A percentile compares a stretch with the other conserved stretches of the same genome.
phyloP scores from a whole-genome alignment of 2,329 filamentous ascomycete species.

The Microsporum ferrugineum region DNA sequence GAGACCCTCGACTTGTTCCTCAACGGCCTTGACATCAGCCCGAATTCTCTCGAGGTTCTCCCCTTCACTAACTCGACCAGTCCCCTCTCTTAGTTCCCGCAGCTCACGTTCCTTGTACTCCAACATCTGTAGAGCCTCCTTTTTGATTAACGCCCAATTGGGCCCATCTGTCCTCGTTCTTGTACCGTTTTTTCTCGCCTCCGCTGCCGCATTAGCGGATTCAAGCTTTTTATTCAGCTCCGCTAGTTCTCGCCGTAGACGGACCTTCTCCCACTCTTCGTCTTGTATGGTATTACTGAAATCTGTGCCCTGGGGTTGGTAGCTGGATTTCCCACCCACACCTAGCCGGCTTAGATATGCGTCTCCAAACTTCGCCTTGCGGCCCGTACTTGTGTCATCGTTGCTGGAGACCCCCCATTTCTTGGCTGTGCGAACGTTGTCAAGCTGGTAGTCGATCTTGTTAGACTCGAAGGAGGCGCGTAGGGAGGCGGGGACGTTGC shows the following conservation, averaged over 20 bases:
- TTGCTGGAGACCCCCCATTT: constrained; percentile 57
- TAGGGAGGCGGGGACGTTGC: constrained; percentile 81
- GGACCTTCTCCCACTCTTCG: constrained; percentile 92
- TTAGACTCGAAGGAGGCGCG: constrained; percentile 87
- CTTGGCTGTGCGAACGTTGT: constrained; percentile 58
- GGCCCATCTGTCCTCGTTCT: constrained; percentile 49
- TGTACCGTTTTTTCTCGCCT: constrained; percentile 44
- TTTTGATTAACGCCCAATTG: constrained; percentile 83
- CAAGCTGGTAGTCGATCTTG: constrained; percentile 90
- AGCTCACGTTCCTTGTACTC: constrained; percentile 81
- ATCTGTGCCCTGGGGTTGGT: constrained; percentile 77
- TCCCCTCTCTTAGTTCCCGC: constrained; percentile 58
- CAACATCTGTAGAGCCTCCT: constrained; percentile 83
- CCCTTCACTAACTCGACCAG: constrained; percentile 47
- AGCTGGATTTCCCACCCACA: constrained; percentile 59
- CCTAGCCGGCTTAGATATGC: constrained; percentile 88
- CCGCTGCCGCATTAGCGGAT: constrained; percentile 63
- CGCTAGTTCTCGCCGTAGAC: constrained; percentile 79
- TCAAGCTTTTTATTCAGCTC: constrained; percentile 83
- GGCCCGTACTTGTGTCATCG: constrained; percentile 68
- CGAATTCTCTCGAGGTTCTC: constrained; percentile 62
- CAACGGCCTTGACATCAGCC: constrained; percentile 82
- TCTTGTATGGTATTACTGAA: constrained; percentile 76
- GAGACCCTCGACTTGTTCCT: constrained; percentile 84
- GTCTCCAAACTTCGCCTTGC: constrained; percentile 95